Evolutionary conservation across 495 filamentous ascomycete genomes (phyloP), one percentile per base, ranked within the genome.

Genomic region (Penicillium tannophilum): DNA sequence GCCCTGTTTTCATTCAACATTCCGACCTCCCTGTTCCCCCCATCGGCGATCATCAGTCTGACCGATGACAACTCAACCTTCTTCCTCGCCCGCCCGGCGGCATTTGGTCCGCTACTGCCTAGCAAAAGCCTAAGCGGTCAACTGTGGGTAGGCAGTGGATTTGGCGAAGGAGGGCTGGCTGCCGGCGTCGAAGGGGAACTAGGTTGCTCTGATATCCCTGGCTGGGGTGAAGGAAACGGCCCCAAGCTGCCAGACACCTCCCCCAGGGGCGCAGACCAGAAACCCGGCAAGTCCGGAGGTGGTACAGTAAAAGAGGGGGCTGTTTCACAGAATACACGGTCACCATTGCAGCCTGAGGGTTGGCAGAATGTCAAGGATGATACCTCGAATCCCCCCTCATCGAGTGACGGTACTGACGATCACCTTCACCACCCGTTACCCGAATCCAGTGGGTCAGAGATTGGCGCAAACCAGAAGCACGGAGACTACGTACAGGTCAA

Each of bases 1-100:
- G 75, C 84, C 39, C 67, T 85, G 48, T 88, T 86, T 71, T 84
- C 83, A 58, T 87, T 88, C 72, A 84, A 84, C 54, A 81, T 86
- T 19, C 84, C 87, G 6, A 80, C 84, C 43, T 90, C 91, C 8
- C 85, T 98, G 8, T 98, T 98, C 69, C 92, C 95, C 12, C 91
- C 92, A 4, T 95, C 90, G 57, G 95, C 94, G 30, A 88, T 95
- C 58, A 97, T 98, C 69, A 96, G 90, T 63, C 86, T 98, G 43
- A 96, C 91, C 59, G 93, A 98, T 74, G 94, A 98, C 71, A 98
- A 98, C 69, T 96, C 91, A 42, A 98, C 94, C 6, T 96, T 93
- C 63, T 98, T 98, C 75, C 76, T 95, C 19, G 92, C 94, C 46
- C 82, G 94, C 39, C 95, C 94, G 56, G 94, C 94, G 42, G 92